Conservation (phyloP, 1,284 basidiomycete genomes). For the Ustilago bromivora region DNA sequence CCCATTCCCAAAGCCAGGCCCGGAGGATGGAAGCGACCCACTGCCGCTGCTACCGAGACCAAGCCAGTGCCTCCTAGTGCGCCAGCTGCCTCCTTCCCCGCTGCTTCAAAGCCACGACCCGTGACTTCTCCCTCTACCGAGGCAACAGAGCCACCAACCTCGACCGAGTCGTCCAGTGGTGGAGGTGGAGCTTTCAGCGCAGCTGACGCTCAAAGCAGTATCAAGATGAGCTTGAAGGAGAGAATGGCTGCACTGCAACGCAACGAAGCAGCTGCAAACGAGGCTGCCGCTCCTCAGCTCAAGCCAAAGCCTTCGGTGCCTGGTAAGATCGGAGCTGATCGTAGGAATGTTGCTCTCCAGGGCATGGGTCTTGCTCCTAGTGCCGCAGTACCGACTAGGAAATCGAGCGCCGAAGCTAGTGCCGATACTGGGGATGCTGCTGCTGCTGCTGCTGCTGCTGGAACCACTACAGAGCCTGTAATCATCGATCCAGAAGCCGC, state of each 20-base stretch:
- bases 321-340: slow-evolving; percentile 51
- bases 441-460: slow-evolving; percentile 8
- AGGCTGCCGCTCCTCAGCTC: slow-evolving; percentile 33
- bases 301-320: slow-evolving; percentile 43
- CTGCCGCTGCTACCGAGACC: slow-evolving; percentile 43
- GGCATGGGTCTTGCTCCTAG: slow-evolving; percentile 53
- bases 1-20: slow-evolving; percentile 63
- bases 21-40: slow-evolving; percentile 65
- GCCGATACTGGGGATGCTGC: not conserved
- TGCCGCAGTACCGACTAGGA: slow-evolving; percentile 17
- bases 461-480: slow-evolving; percentile 5
- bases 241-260: slow-evolving; percentile 68
- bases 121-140: slow-evolving; percentile 9
- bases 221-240: slow-evolving; percentile 68
- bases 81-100: slow-evolving; percentile 23
- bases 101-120: slow-evolving; percentile 17
- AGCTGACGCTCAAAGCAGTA: slow-evolving; percentile 66
- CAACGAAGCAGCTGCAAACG: slow-evolving; percentile 43
- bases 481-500: not conserved
- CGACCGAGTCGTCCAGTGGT: slow-evolving; percentile 17
- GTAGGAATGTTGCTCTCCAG: slow-evolving; percentile 46
- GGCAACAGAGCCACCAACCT: slow-evolving; percentile 15
- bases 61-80: slow-evolving; percentile 59
- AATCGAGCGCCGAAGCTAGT: slow-evolving; percentile 24
- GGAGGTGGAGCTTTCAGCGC: slow-evolving; percentile 51